A percentile compares a stretch with the other conserved stretches of the same genome.
phyloP scores from a whole-genome alignment of 2,329 filamentous ascomycete genomes.

The Fusarium devonianum region DNA sequence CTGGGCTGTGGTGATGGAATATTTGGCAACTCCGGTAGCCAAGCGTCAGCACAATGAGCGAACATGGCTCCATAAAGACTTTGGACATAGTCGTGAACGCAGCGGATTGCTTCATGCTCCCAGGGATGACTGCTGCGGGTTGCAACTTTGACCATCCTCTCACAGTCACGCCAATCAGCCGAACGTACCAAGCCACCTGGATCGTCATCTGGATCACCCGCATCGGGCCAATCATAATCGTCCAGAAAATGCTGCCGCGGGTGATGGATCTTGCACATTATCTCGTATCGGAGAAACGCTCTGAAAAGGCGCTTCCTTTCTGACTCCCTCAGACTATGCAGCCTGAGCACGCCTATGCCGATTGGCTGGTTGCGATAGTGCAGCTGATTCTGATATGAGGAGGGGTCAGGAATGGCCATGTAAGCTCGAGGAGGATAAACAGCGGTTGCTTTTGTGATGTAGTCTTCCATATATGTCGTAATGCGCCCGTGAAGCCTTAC shows the following conservation, averaged over 20 bases:
- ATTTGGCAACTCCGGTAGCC: too few relatives aligned
- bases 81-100: background rate
- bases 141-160: too few relatives aligned
- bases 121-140: too few relatives aligned
- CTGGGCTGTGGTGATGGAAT: too few relatives aligned
- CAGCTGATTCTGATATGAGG: background rate
- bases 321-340: background rate
- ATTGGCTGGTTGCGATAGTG: background rate
- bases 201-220: too few relatives aligned
- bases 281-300: background rate
- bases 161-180: too few relatives aligned
- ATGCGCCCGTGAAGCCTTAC: background rate
- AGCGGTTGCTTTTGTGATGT: background rate
- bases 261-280: background rate
- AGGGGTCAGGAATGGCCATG: background rate
- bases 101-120: background rate
- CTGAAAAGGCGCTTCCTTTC: background rate
- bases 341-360: background rate
- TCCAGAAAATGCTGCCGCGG: too few relatives aligned
- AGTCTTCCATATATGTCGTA: background rate
- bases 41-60: background rate
- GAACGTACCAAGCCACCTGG: background rate
- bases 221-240: too few relatives aligned
- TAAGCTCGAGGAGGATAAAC: background rate
- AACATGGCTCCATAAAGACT: constrained; percentile 3